Percentiles rank a stretch among this genome's conserved stretches.
Conservation (phyloP, 2,329 filamentous ascomycete species). For the Periglandula ipomoeae region DNA sequence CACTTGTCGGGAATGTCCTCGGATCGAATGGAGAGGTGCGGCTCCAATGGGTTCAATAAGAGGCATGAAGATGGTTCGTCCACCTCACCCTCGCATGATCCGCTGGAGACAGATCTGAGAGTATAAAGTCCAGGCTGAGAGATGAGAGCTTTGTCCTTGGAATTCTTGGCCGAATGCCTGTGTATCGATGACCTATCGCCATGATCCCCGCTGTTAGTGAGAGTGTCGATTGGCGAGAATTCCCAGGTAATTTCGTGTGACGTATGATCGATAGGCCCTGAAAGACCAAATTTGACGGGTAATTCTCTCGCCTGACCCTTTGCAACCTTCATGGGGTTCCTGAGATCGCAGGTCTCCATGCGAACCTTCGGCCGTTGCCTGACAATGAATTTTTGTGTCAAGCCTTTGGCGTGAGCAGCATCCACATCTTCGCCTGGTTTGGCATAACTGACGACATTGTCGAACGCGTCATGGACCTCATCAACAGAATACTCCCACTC, state of each 20-base stretch:
- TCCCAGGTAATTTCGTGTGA: conserved; percentile 70
- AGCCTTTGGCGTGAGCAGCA: conserved; percentile 48
- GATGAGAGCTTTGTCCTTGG: conserved; percentile 57
- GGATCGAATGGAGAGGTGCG: conserved; percentile 61
- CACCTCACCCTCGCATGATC: conserved; percentile 78
- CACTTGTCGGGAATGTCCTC: conserved; percentile 92
- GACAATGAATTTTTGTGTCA: conserved; percentile 73
- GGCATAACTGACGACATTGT: conserved; percentile 74
- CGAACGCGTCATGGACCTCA: conserved; percentile 83
- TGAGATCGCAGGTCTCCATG: conserved; percentile 66
- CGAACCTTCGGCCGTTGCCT: conserved; percentile 74
- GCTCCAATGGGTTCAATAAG: conserved; percentile 83
- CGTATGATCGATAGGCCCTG: conserved; percentile 48
- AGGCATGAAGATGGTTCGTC: conserved; percentile 91
- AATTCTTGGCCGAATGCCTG: conserved; percentile 51
- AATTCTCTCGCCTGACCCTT: conserved; percentile 60
- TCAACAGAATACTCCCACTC: conserved; percentile 86
- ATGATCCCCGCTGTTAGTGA: conserved; percentile 63
- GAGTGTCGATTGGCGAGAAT: conserved; percentile 65
- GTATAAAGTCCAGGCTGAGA: conserved; percentile 79
- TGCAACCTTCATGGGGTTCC: conserved; percentile 73
- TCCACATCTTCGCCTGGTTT: conserved; percentile 59
- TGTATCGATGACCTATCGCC: conserved; percentile 48
- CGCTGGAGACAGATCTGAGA: conserved; percentile 67
- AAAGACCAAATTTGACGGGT: conserved; percentile 61